Evolutionary conservation across 345 rosid genomes (phyloP).

Genomic region (Brassica nigra): DNA sequence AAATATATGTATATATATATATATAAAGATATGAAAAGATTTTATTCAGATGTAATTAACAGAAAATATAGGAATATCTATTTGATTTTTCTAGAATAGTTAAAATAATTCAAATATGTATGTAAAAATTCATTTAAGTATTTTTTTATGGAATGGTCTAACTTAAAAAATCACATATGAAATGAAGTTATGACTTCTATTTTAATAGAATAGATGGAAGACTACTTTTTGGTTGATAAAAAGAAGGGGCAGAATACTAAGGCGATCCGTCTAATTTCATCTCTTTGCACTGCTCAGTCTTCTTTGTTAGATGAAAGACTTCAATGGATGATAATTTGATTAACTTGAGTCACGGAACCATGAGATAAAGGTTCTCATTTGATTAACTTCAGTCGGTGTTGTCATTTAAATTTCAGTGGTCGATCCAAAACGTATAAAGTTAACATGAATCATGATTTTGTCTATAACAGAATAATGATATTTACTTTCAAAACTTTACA

Average conservation of each 20-base stretch:
- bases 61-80: no score
- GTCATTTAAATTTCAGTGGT: not conserved
- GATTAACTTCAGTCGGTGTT: not conserved
- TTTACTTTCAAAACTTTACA: not conserved
- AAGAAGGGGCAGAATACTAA: not conserved
- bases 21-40: no score
- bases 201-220: no score
- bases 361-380: no score
- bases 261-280: not conserved
- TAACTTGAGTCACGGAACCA: not conserved
- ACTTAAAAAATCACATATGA: no score
- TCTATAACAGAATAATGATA: not conserved
- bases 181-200: no score
- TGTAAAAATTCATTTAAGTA: no score
- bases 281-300: not conserved
- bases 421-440: not conserved
- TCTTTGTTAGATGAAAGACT: not conserved
- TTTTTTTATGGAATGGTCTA: no score
- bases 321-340: slow-evolving; percentile 4
- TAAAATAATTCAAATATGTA: no score
- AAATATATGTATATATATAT: no score
- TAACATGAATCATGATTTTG: not conserved
- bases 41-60: no score
- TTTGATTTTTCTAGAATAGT: no score
- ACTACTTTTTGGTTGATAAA: not conserved